Base-by-base conservation (phyloP, 176 grass and related monocot genomes). In the Guadua angustifolia region DNA sequence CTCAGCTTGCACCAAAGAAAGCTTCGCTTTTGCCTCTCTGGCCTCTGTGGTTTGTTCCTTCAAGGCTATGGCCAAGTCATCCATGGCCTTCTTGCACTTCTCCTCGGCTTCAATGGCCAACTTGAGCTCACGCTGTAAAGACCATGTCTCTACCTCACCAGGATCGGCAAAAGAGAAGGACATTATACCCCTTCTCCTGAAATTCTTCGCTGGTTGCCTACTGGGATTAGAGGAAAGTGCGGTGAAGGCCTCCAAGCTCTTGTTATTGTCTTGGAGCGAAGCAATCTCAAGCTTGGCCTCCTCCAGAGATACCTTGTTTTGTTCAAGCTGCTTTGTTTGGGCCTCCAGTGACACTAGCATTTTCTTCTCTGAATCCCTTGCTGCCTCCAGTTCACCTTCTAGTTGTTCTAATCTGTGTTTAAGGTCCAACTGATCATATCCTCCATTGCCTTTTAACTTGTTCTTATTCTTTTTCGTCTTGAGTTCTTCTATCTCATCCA, bases 61-160 rank as follows among this genome's bases (percentile, higher is more conserved):
- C 55, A 99, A 87, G 9, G 88, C 77, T 71, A 94, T 79, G 17
- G 89, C 96, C 49, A 99, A 94, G 55, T 95, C 91, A 92, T 95
- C 83, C 93, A 99, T 99, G 67, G 96, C 93, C 66, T 90, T 93
- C 89, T 88, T 90, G 75, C 85, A 93, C 49, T 99, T 99, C 77
- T 94, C 91, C 29, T 29, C 29, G 26, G 93, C 86, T 70, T 99
- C 91, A 5, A 85, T 26, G 29, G 91, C 91, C 65, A 91, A 85
- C 83, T 86, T 95, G 75, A 99, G 82, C 36, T 99, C 91, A 24
- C 73, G 71, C 75, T 89, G 90, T 57, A 99, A 79, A n/a, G 85
- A 76, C 65, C 44, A 75, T 25, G 81, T 86, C 67, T 90, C 91
- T 18, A 84, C 92, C 68, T 91, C 86, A 10, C 42, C 66, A 57